These are phyloP conservation scores for Cadophora malorum DNA, from an alignment of 2,329 filamentous ascomycete genomes.

Conservation along the genomic window DNA sequence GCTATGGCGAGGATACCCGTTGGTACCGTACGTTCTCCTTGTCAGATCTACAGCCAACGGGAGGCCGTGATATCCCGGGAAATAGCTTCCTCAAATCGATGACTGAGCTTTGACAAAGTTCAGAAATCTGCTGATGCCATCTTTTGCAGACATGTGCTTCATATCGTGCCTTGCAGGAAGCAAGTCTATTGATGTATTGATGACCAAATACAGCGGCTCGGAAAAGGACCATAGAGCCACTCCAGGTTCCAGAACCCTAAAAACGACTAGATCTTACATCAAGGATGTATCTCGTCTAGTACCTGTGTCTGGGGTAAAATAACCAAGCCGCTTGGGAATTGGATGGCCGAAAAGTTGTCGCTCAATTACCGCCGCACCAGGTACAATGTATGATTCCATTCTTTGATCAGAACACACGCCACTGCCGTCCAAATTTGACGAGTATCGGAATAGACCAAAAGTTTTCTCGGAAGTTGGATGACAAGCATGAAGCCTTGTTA, in stretches of 20 bases:
- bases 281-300: not conserved
- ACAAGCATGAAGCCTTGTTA: constrained; percentile 6
- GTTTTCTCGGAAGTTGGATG: not conserved
- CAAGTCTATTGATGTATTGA: not conserved
- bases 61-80: constrained; percentile 10
- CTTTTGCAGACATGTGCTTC: not conserved
- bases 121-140: not conserved
- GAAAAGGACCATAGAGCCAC: not conserved
- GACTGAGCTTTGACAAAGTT: constrained; percentile 14
- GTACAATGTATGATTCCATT: not conserved
- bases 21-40: constrained; percentile 9
- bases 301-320: not conserved
- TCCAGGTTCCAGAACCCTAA: not conserved
- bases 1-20: not conserved
- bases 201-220: not conserved
- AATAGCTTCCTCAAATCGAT: constrained; percentile 4
- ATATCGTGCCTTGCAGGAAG: constrained; percentile 1
- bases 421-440: not conserved
- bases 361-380: not conserved
- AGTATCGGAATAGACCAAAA: not conserved
- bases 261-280: not conserved
- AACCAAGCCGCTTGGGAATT: not conserved
- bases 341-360: not conserved
- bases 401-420: not conserved
- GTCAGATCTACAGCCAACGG: not conserved